Evolutionary conservation across 441 rosid species (phyloP).

Genomic region (Rhodomyrtus psidioides): DNA sequence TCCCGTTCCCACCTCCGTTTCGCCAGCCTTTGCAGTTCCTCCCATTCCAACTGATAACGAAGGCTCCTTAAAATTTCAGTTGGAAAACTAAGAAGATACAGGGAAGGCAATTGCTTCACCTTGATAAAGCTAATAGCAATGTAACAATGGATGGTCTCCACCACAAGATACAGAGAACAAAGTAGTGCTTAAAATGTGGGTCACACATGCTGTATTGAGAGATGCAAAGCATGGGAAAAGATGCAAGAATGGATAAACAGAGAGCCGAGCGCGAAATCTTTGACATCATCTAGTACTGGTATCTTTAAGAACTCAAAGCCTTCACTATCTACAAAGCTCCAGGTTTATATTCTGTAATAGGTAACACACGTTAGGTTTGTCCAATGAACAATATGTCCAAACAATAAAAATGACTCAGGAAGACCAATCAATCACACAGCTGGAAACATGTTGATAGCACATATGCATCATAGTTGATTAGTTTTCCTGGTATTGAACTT

Average conservation of each 20-base stretch:
- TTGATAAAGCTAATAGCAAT: not conserved
- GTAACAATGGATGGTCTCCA: not conserved
- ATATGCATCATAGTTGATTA: not conserved
- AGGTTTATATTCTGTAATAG: not conserved
- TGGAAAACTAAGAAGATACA: not conserved
- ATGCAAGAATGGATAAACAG: not conserved
- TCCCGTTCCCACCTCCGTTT: conserved; percentile 68
- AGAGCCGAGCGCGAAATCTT: not conserved
- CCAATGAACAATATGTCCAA: not conserved
- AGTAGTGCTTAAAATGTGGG: not conserved
- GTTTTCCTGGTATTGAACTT: not conserved
- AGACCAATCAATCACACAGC: not conserved
- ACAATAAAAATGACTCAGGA: not conserved
- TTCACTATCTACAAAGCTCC: not conserved
- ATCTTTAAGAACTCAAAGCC: not conserved
- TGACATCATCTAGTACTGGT: not conserved
- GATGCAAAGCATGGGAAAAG: not conserved
- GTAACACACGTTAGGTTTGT: not conserved
- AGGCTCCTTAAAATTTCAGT: not conserved
- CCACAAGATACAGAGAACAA: not conserved
- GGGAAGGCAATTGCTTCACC: not conserved
- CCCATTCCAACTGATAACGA: conserved; percentile 61
- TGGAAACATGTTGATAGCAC: not conserved
- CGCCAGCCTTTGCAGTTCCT: conserved; percentile 55
- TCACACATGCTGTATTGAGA: not conserved